Base-by-base conservation (phyloP, 2,329 filamentous ascomycete genomes). In the Xylariales sp. region DNA sequence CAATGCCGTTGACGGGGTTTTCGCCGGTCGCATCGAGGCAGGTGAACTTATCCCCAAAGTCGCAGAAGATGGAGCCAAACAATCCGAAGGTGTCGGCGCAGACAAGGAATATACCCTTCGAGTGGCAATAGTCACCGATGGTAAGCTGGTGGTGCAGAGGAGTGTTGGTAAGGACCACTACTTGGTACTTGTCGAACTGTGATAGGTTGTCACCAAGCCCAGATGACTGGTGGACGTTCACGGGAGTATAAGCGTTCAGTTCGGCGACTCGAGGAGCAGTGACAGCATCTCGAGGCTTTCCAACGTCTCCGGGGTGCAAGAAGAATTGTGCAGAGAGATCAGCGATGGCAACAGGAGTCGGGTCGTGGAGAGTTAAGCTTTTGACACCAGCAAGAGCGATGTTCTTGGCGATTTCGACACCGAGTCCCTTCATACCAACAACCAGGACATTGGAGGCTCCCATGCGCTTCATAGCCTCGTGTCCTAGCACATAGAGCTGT, bases 261-360 rank as follows among this genome's bases (percentile, higher is more conserved):
- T 98, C 93, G 31, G 89, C 87, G 20, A 98, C 86, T 38, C 88
- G 83, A 7, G 93, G 91, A 2, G 85, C 88, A 1, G 91, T 95
- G 41, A 88, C 86, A 52, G 82, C 74, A 50, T 91, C 93, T 60
- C 93, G 83, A 4, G 89, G 86, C 71, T 95, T 95, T 57, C 93
- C 93, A 40, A 97, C 84, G 61, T 98, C 93, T 56, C 84, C 80
- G 14, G 82, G 76, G 43, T 81, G 88, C 16, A 98, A 80, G 76
- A 98, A 98, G 76, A 98, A 98, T 65, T 98, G 93, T 31, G 93
- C 87, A 29, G 93, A 97, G 24, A 98, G 81, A 60, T 98, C 93
- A 54, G 88, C 77, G 53, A 96, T 85, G 52, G 82, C 76, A 40
- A 87, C 85, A 31, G 88, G 88, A 35, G 83, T 80, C 34, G 93